phyloP scores from a whole-genome alignment of 2,329 filamentous ascomycete species.

The Coniochaeta prunicola region DNA sequence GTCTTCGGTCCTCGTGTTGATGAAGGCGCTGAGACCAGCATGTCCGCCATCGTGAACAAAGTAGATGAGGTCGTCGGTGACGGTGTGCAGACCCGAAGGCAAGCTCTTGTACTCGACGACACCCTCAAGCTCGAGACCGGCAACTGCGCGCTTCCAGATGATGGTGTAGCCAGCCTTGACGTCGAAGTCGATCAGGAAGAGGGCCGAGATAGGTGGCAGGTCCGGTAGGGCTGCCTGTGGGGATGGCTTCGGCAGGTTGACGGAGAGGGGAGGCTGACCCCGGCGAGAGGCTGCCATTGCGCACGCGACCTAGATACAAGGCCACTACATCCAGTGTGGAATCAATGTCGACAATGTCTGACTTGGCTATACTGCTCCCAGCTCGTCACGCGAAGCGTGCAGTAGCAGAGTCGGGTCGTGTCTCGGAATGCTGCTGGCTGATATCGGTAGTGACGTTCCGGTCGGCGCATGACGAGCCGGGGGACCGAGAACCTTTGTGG shows the following conservation, averaged over 20 bases:
- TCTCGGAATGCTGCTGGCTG: not conserved
- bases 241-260: constrained; percentile 23
- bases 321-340: not conserved
- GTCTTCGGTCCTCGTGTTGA: constrained; percentile 74
- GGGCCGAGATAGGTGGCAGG: constrained; percentile 60
- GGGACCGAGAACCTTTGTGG: no score
- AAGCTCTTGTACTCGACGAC: constrained; percentile 94
- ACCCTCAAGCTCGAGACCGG: constrained; percentile 70
- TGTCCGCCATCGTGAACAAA: constrained; percentile 77
- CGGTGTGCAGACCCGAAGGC: constrained; percentile 85
- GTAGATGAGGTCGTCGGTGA: constrained; percentile 84
- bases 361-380: not conserved
- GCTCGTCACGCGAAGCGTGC: not conserved
- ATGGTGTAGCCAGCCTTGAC: constrained; percentile 89
- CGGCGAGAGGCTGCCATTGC: constrained; percentile 33
- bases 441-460: not conserved
- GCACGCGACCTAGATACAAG: not conserved
- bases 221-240: constrained; percentile 32
- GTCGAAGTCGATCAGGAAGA: constrained; percentile 88
- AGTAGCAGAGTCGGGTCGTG: not conserved
- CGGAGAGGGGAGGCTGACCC: constrained; percentile 31
- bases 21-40: constrained; percentile 86
- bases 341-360: not conserved
- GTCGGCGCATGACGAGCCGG: not conserved
- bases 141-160: constrained; percentile 71